A percentile compares a stretch with the other conserved stretches of the same genome.
Evolutionary conservation across 768 basidiomycete species (phyloP).

Genomic region (Sarcodon sp.): DNA sequence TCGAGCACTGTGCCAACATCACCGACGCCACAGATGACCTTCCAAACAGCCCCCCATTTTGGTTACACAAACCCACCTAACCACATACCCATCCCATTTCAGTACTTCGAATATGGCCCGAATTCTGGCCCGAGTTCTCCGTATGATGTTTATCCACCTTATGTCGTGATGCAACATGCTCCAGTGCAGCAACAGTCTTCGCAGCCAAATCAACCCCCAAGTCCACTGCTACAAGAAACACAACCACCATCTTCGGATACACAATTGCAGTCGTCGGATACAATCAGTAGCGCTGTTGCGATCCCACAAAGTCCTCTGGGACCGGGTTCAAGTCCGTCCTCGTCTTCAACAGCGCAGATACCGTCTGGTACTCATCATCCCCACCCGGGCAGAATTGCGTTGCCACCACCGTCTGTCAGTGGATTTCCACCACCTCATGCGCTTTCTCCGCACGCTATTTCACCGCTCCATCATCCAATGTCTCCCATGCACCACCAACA

Average conservation of each 20-base stretch:
- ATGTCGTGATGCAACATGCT: not conserved
- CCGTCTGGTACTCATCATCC: conserved; percentile 23
- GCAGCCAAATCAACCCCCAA: not conserved
- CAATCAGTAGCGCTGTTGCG: not conserved
- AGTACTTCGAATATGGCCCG: conserved; percentile 20
- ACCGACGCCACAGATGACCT: conserved; percentile 2
- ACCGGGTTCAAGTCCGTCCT: conserved; percentile 1
- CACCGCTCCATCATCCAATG: conserved; percentile 19
- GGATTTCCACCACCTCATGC: conserved; percentile 24
- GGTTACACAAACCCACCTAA: conserved; percentile 7
- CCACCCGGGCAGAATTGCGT: conserved; percentile 60
- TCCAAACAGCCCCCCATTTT: conserved; percentile 5
- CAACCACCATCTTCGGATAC: not conserved
- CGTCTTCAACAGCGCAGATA: conserved; percentile 5
- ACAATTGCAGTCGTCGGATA: not conserved
- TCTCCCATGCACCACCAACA: conserved; percentile 27
- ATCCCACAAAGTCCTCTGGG: not conserved
- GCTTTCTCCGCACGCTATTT: conserved; percentile 20
- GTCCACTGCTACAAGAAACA: too few species aligned
- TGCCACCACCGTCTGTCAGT: conserved; percentile 37
- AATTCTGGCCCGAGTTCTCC: conserved; percentile 24
- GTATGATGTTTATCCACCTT: conserved; percentile 17
- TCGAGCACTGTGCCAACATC: not conserved
- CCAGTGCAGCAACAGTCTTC: not conserved
- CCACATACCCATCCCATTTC: conserved; percentile 21